These are phyloP conservation scores for Diaporthe sp. DNA, from an alignment of 2,329 filamentous ascomycete species.

Conservation along the genomic window DNA sequence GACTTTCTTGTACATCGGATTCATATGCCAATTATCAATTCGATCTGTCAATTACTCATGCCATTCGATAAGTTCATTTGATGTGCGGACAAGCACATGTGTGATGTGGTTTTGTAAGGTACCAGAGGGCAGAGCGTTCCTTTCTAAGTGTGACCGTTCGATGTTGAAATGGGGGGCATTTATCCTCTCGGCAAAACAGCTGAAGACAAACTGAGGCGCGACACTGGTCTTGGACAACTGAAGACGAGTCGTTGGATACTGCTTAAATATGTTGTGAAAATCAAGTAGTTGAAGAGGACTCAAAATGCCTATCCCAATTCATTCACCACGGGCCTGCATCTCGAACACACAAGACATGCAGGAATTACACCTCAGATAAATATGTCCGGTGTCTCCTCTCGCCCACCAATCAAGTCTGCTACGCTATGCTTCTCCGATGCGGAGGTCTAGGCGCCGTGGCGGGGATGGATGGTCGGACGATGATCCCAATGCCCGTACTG, in stretches of 20 bases:
- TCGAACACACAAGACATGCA: background rate
- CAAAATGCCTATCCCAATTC: background rate
- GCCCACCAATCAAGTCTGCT: background rate
- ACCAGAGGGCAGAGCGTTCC: background rate
- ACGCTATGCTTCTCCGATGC: background rate
- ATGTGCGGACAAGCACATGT: background rate
- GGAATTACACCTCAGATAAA: background rate
- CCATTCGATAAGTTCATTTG: background rate
- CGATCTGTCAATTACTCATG: conserved; percentile 18
- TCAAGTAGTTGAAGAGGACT: background rate
- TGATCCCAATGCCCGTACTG: background rate
- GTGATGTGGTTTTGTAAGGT: background rate
- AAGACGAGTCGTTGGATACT: background rate
- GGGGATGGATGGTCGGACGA: background rate
- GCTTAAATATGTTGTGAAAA: background rate
- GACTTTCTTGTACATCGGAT: conserved; percentile 34
- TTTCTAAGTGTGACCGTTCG: background rate
- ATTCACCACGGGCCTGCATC: background rate
- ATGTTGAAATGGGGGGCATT: background rate
- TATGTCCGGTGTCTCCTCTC: background rate
- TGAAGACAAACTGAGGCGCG: background rate
- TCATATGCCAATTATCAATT: conserved; percentile 26
- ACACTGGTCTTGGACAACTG: background rate
- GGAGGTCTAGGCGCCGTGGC: background rate
- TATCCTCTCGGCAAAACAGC: background rate